A percentile compares a stretch with the other conserved stretches of the same genome.
These are phyloP conservation scores for Fusarium sp. DNA, from an alignment of 2,329 filamentous ascomycete species.

Conservation along the genomic window DNA sequence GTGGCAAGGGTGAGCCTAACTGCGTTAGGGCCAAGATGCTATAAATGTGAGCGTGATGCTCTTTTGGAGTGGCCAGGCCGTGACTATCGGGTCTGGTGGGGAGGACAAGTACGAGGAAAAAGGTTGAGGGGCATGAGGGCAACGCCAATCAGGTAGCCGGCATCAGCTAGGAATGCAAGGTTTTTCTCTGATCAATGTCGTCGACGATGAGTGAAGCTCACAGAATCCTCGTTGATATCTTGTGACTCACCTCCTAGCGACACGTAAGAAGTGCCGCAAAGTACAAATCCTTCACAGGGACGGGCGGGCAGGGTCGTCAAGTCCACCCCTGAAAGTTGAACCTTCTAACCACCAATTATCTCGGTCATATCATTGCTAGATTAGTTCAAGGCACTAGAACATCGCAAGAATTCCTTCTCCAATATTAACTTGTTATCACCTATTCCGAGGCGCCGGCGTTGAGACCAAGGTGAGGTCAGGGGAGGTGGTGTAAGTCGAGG, in stretches of 20 bases:
- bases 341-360: background rate
- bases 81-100: background rate
- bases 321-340: background rate
- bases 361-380: background rate
- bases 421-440: background rate
- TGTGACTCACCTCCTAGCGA: background rate
- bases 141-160: background rate
- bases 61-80: background rate
- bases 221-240: background rate
- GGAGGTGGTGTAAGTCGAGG: background rate
- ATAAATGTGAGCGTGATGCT: background rate
- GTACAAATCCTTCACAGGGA: background rate
- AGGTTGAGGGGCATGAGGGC: background rate
- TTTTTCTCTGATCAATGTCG: background rate
- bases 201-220: background rate
- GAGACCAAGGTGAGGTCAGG: background rate
- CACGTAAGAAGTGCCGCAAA: background rate
- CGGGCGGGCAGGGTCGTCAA: background rate
- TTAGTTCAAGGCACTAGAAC: background rate
- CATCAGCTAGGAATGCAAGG: background rate
- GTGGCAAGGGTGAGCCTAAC: background rate
- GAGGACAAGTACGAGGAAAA: background rate
- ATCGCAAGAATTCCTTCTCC: background rate
- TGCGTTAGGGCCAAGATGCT: background rate
- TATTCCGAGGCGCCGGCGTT: background rate